Conservation (phyloP, 352 stramenopile species). For the Thalassiosira delicatula region DNA sequence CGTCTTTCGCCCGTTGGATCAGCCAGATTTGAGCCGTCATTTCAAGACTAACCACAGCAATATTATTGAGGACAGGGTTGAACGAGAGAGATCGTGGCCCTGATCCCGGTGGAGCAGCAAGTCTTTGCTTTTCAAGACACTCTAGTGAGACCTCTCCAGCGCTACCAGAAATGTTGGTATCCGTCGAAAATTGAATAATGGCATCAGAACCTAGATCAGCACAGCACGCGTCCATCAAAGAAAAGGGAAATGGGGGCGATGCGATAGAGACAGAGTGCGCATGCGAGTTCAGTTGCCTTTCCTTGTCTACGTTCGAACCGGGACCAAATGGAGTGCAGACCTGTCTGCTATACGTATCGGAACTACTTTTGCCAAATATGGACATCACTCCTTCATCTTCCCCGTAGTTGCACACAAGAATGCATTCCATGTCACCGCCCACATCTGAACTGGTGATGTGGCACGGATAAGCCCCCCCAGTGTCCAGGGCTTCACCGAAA, state of each 20-base stretch:
- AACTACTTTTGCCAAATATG: constrained; percentile 13
- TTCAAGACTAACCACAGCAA: constrained; percentile 58
- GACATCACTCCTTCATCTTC: constrained; percentile 37
- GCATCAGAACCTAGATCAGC: constrained; percentile 50
- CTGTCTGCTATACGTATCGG: background rate
- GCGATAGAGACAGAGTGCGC: constrained; percentile 40
- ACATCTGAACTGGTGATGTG: constrained; percentile 34
- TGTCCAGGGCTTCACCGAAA: constrained; percentile 15
- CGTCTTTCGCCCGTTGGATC: constrained; percentile 39
- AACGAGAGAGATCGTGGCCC: constrained; percentile 57
- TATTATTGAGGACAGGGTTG: constrained; percentile 39
- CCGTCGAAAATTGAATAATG: constrained; percentile 46
- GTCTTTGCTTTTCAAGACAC: constrained; percentile 34
- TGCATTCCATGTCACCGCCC: constrained; percentile 5
- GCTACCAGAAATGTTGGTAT: background rate
- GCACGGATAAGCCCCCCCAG: constrained; percentile 45
- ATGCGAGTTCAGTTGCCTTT: constrained; percentile 52
- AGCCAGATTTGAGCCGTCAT: constrained; percentile 53
- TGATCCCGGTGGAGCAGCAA: constrained; percentile 48
- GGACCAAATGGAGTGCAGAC: constrained; percentile 27
- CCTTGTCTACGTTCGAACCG: constrained; percentile 34
- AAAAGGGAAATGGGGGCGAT: constrained; percentile 11
- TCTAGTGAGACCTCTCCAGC: background rate
- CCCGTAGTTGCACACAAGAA: constrained; percentile 57
- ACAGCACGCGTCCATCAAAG: constrained; percentile 39